Evolutionary conservation across 2,329 filamentous ascomycete genomes (phyloP), one percentile per base, ranked within the genome.

Genomic region (Pseudogymnoascus sp.): DNA sequence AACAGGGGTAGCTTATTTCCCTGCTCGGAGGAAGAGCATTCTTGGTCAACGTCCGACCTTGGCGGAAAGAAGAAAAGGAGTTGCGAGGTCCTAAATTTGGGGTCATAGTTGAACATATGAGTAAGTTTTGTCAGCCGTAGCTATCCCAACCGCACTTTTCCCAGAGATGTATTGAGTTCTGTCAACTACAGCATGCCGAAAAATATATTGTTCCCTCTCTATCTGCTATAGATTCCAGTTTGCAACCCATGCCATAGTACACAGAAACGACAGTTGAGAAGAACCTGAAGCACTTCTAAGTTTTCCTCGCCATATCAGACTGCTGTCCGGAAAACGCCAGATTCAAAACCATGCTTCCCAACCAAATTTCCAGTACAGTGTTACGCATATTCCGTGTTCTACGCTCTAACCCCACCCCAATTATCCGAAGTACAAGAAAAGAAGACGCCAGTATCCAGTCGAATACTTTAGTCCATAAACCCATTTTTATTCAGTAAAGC

Each of bases 401-500:
- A 57, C 34, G 51, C 51, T 57, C 23, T 34, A 57, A 31, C 10
- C 3, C n/a, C 28, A 34, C 25, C 28, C 25, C 14, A 6, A 34
- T 19, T 57, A n/a, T 14, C n/a, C 51, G 21, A 57, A 34, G 11
- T 19, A 28, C 48, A 54, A 34, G n/a, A 57, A 57, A 19, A 57
- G 25, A 13, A 13, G 25, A 57, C n/a, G 28, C 25, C 51, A 21
- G n/a, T 57, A 31, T 57, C 28, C 28, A 31, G n/a, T 10, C n/a
- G 1, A 31, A 43, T 25, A 48, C 25, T 14, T 51, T 16, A 63
- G 14, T 63, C 61, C 61, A 63, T 63, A 34, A 63, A 63, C 14
- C 61, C 61, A 63, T 63, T 63, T 54, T 63, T 63, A 19, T 63
- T 43, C 8, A 63, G 16, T 60, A 63, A 54, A 34, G 39, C 61